A percentile compares a stretch with the other conserved stretches of the same genome.
Evolutionary conservation across 176 grass and related monocot genomes (phyloP).

Genomic region (Carex parvula): DNA sequence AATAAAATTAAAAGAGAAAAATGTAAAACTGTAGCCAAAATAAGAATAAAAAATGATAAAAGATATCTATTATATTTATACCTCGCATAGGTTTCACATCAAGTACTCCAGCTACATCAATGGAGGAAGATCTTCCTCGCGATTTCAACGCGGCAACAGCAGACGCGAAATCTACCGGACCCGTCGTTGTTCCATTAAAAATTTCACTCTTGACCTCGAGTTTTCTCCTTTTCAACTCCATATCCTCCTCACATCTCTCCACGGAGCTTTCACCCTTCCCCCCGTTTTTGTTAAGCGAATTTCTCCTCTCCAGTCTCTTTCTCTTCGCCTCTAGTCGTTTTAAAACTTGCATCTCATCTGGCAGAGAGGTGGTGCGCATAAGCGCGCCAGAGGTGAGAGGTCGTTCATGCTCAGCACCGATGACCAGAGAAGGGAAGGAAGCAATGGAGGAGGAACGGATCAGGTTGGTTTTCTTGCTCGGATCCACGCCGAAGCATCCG

Average conservation of each 20-base stretch:
- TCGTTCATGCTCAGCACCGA: slow-evolving; percentile 11
- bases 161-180: slow-evolving; percentile 1
- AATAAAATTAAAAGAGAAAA: background rate
- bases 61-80: background rate
- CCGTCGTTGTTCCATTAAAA: background rate
- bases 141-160: background rate
- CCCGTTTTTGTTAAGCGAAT: slow-evolving; percentile 33
- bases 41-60: background rate
- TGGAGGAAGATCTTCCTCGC: background rate
- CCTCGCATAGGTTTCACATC: slow-evolving; percentile 13
- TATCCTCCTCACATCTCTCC: slow-evolving; percentile 25
- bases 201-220: slow-evolving; percentile 15
- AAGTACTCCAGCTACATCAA: slow-evolving; percentile 6
- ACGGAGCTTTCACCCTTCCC: background rate
- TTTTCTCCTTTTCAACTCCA: slow-evolving; percentile 21
- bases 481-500: slow-evolving; percentile 43
- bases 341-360: slow-evolving; percentile 49
- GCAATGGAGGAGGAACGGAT: slow-evolving; percentile 50
- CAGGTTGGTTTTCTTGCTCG: slow-evolving; percentile 26
- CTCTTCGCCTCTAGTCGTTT: slow-evolving; percentile 62
- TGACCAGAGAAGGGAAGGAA: slow-evolving; percentile 17
- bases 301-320: slow-evolving; percentile 57
- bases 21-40: background rate
- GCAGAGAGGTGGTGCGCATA: slow-evolving; percentile 51
- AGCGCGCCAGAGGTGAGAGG: slow-evolving; percentile 23